Percentiles rank a stretch among this genome's conserved stretches.
Conservation (phyloP, 441 rosid species). For the Croton setiger region DNA sequence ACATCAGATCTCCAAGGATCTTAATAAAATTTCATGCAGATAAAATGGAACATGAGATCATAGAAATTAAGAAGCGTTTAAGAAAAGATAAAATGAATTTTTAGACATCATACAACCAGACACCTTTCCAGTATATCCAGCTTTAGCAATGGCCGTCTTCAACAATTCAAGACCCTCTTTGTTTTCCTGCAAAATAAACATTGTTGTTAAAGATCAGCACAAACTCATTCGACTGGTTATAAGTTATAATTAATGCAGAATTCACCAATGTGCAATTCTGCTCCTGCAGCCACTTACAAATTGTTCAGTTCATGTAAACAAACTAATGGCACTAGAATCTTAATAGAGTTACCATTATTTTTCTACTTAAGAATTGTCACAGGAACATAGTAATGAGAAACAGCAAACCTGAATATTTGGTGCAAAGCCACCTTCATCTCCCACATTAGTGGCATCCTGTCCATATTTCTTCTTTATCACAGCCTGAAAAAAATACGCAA, state of each 20-base stretch:
- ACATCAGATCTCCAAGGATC: neutral
- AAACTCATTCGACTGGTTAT: neutral
- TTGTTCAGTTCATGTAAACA: neutral
- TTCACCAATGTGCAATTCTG: neutral
- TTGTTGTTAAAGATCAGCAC: neutral
- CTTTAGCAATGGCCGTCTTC: constrained; percentile 89
- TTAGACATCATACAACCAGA: too few relatives aligned
- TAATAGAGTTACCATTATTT: too few relatives aligned
- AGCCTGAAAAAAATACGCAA: constrained; percentile 35
- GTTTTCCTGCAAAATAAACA: constrained; percentile 57
- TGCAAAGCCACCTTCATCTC: constrained; percentile 99
- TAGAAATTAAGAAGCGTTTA: too few relatives aligned
- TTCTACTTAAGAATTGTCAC: neutral
- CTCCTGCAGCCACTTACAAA: neutral
- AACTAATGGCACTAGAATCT: neutral
- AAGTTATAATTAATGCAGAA: neutral
- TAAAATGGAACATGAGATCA: too few relatives aligned
- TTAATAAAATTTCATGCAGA: too few relatives aligned
- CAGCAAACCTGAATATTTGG: constrained; percentile 81
- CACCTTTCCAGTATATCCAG: constrained; percentile 89
- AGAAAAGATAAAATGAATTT: too few relatives aligned
- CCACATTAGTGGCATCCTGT: constrained; percentile 95
- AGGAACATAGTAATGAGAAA: neutral
- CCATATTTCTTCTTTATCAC: constrained; percentile 96
- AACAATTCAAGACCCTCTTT: constrained; percentile 98